Base-by-base conservation (phyloP, 352 stramenopile genomes). In the Phytopythium boreale region DNA sequence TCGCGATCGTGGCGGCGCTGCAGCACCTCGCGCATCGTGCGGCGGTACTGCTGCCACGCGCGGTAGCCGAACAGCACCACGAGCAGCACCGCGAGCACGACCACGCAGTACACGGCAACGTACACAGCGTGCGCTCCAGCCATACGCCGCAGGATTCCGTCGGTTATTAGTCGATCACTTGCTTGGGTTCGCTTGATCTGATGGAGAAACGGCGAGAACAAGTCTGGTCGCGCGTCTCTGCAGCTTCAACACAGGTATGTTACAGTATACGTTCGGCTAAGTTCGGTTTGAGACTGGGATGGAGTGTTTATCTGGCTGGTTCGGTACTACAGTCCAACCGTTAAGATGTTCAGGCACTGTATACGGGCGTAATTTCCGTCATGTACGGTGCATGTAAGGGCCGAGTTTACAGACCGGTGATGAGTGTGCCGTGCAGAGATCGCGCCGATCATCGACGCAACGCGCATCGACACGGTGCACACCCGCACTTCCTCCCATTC, bases 81-180 rank as follows among this genome's bases (percentile, higher is more conserved):
- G 26, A 68, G 24, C n/a, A 78, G 51, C 68, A 75, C 69, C n/a
- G 52, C 68, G 19, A 73, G 56, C 43, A 78, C 44, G n/a, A 71
- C 50, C 20, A 78, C 44, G 64, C 68, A 75, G 53, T 78, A 78
- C 11, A 74, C 61, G 22, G 64, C 53, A 53, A 72, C 62, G 67
- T 69, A 77, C 47, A 55, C 67, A 27, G 57, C 61, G 39, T 56
- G 66, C 15, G 58, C 46, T 53, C 62, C 52, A 52, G 51, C 56
- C 37, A 71, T 60, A 9, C 3, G 15, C 36, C 9, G 17, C 17
- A 26, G 51, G 29, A 26, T 58, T 37, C 24, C 24, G 22, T 27
- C 19, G 44, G n/a, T 27, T 5, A 24, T 50, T 4, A 27, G 44
- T 24, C 12, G 49, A 56, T 41, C 26, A 8, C n/a, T 6, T 24